Evolutionary conservation across 495 filamentous ascomycete genomes (phyloP), one percentile per base, ranked within the genome.

Genomic region (Trichocladium antarcticum): DNA sequence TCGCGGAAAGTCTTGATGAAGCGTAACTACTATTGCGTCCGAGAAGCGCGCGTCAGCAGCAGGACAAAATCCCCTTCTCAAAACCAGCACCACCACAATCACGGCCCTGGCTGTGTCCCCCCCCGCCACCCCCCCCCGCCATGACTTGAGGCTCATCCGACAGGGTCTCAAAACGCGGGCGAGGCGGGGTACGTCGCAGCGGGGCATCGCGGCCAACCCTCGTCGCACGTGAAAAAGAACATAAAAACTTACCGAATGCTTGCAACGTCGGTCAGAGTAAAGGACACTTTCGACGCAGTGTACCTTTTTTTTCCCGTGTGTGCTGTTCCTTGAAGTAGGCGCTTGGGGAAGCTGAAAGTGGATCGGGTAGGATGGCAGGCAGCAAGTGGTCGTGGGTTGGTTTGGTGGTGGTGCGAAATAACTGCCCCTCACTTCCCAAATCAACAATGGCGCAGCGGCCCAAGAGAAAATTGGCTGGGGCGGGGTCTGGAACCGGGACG

Each of bases 371-470:
- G n/a, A n/a, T 11, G 32, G 40, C 34, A 51, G 37, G 38, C 47
- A 37, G 47, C 17, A 14, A 10, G 43, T 17, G 43, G 11, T 29
- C 17, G 35, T n/a, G n/a, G n/a, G n/a, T n/a, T n/a, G n/a, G n/a
- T n/a, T n/a, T n/a, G 45, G 45, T 42, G 40, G 40, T 49, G 51
- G 42, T 45, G 34, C 22, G 29, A 37, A 45, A 42, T 15, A 35
- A 41, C 29, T 55, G 52, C 52, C 52, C 52, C 52, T 55, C 52
- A 55, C 46, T 49, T 45, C n/a, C 35, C 24, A 37, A 39, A 46
- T 50, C 46, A 49, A 44, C 41, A 38, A 47, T 37, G 12, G 45
- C n/a, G n/a, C n/a, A n/a, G n/a, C 38, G 27, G 27, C 45, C 45
- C n/a, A 42, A 36, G 40, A 37, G 45, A 51, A 51, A 51, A 32